Evolutionary conservation across 164 flowering plant genomes (phyloP).

Genomic region (Saururus chinensis): DNA sequence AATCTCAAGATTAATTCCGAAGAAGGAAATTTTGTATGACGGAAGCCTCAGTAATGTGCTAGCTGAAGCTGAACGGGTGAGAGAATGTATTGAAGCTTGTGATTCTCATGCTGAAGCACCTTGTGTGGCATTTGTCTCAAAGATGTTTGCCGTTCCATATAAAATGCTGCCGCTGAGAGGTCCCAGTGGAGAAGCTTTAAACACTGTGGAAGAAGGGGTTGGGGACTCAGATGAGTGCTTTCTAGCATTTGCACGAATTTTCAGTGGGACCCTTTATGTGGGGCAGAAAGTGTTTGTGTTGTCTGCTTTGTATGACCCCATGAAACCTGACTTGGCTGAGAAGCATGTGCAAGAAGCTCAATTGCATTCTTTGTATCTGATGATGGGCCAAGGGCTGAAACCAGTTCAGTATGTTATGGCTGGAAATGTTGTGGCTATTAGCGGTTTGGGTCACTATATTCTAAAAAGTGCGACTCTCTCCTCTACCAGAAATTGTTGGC

Average conservation of each 20-base stretch:
- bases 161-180: conserved; percentile 68
- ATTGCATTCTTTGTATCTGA: conserved; percentile 63
- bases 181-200: conserved; percentile 37
- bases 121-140: conserved; percentile 84
- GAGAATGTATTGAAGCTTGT: conserved; percentile 71
- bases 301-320: conserved; percentile 82
- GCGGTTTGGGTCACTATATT: conserved; percentile 81
- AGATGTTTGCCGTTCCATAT: conserved; percentile 83
- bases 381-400: conserved; percentile 93
- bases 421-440: conserved; percentile 79
- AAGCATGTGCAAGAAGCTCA: conserved; percentile 82
- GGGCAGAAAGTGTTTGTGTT: conserved; percentile 75
- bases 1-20: conserved; percentile 63
- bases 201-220: conserved; percentile 27
- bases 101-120: conserved; percentile 64
- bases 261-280: conserved; percentile 62
- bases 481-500: conserved; percentile 76
- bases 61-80: conserved; percentile 57
- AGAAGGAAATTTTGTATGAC: conserved; percentile 30
- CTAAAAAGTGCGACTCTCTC: conserved; percentile 86
- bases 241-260: conserved; percentile 88
- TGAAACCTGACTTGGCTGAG: conserved; percentile 44
- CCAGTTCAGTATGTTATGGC: conserved; percentile 60
- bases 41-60: conserved; percentile 30
- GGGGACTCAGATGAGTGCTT: conserved; percentile 77